A percentile compares a stretch with the other conserved stretches of the same genome.
These are phyloP conservation scores for Fomitopsis palustris DNA, from an alignment of 1,284 basidiomycete genomes.

Conservation along the genomic window DNA sequence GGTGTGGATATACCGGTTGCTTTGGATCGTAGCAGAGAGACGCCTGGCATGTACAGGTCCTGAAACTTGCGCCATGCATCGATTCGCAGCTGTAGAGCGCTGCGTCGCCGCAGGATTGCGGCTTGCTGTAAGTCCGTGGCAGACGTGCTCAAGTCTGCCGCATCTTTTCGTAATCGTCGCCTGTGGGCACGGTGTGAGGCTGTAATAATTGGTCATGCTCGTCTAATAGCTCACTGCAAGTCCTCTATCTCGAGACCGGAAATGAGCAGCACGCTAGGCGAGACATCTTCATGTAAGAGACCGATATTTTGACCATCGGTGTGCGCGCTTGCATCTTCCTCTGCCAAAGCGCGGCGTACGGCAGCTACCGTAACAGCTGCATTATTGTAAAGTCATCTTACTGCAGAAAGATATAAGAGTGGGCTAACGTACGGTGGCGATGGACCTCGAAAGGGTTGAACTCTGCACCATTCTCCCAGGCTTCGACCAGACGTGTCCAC, in stretches of 20 bases:
- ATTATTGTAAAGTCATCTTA: too few relatives aligned
- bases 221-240: background rate
- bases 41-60: background rate
- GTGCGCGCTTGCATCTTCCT: background rate
- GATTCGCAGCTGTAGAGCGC: background rate
- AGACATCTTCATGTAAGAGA: background rate
- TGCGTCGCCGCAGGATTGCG: background rate
- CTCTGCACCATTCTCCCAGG: background rate
- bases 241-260: background rate
- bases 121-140: background rate
- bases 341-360: background rate
- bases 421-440: background rate
- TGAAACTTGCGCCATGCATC: background rate
- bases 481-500: background rate
- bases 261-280: background rate
- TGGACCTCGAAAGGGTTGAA: background rate
- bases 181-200: background rate
- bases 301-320: background rate
- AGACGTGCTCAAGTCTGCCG: background rate
- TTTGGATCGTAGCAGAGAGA: background rate
- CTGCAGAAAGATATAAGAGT: too few relatives aligned
- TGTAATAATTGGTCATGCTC: background rate
- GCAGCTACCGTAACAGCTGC: background rate
- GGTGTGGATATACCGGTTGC: background rate
- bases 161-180: background rate